Evolutionary conservation across 495 filamentous ascomycete species (phyloP).

Genomic region (Pseudoneurospora amorphoporcata): DNA sequence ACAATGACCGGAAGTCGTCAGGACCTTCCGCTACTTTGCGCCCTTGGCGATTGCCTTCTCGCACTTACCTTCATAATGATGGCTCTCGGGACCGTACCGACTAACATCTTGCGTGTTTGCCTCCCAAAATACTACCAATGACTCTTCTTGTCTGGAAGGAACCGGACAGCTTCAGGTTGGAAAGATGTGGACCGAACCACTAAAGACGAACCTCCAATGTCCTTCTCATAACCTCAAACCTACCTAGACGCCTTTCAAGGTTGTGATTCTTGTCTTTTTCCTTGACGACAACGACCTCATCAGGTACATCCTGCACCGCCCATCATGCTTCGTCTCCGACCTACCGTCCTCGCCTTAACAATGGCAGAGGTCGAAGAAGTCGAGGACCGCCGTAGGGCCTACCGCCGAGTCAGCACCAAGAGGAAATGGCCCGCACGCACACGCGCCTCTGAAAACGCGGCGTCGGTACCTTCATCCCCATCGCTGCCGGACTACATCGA

Average conservation of each 20-base stretch:
- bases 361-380: conserved; percentile 44
- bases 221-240: background rate
- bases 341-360: conserved; percentile 43
- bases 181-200: background rate
- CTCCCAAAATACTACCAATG: background rate
- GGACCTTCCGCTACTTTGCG: background rate
- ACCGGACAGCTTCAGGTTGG: background rate
- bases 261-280: background rate
- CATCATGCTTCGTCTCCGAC: conserved; percentile 46
- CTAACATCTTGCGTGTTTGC: background rate
- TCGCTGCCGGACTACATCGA: background rate
- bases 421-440: background rate
- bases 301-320: background rate
- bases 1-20: background rate
- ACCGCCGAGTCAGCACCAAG: background rate
- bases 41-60: background rate
- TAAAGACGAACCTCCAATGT: background rate
- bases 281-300: background rate
- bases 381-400: conserved; percentile 24
- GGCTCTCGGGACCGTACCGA: background rate
- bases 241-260: background rate
- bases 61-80: background rate
- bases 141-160: background rate
- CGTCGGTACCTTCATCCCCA: background rate
- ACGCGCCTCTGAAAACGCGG: background rate